Evolutionary conservation across 768 basidiomycete species (phyloP).

Genomic region (Calocera viscosa): DNA sequence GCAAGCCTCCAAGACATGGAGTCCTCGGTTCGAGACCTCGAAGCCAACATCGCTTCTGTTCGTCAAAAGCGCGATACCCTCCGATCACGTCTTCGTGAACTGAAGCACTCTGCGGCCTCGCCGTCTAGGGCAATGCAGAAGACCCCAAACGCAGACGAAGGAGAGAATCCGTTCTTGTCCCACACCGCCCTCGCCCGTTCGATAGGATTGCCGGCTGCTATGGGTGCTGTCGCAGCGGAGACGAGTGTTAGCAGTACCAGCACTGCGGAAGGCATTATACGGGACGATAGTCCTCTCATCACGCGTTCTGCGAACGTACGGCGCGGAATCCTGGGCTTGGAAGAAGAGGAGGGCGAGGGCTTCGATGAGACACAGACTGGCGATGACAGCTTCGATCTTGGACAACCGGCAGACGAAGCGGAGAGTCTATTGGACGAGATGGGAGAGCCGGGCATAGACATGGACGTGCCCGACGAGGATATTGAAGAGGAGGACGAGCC

Average conservation of each 20-base stretch:
- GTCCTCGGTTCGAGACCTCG: not conserved
- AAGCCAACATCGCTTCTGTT: not conserved
- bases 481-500: not conserved
- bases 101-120: not conserved
- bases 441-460: constrained; percentile 1
- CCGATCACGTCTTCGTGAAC: not conserved
- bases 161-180: not conserved
- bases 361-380: not conserved
- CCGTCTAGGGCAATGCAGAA: not conserved
- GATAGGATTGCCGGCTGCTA: not conserved
- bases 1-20: not conserved
- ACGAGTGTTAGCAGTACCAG: not conserved
- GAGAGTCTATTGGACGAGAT: not conserved
- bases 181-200: not conserved
- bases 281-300: not conserved
- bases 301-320: not conserved
- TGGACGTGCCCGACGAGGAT: not conserved
- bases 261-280: not conserved
- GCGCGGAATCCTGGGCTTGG: not conserved
- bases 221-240: not conserved
- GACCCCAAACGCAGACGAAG: not conserved
- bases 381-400: not conserved
- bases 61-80: not conserved
- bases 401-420: not conserved
- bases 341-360: not conserved